Evolutionary conservation across 352 stramenopile genomes (phyloP).

Genomic region (Phytopythium vexans): DNA sequence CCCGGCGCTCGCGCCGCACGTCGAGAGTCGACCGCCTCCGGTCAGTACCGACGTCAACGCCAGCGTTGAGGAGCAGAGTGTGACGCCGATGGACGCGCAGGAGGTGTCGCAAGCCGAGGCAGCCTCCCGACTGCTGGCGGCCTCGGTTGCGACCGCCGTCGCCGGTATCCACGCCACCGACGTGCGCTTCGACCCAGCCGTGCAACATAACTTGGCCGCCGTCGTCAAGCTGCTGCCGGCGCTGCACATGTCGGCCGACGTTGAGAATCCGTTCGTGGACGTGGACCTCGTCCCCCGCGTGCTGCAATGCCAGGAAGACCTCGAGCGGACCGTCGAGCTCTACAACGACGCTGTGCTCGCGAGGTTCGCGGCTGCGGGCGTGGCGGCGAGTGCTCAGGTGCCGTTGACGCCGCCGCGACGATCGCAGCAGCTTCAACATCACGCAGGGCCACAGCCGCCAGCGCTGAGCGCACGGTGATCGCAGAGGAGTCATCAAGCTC

Average conservation of each 20-base stretch:
- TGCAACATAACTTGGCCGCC: slow-evolving; percentile 35
- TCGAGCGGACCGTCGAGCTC: slow-evolving; percentile 26
- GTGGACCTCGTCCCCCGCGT: slow-evolving; percentile 33
- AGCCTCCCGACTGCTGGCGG: slow-evolving; percentile 20
- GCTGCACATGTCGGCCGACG: slow-evolving; percentile 24
- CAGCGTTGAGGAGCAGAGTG: slow-evolving; percentile 4
- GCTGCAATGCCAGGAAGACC: slow-evolving; percentile 39
- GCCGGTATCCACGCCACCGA: slow-evolving; percentile 12
- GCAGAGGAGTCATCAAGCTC: background rate
- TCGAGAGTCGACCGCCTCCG: slow-evolving; percentile 6
- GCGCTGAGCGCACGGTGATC: slow-evolving; percentile 1
- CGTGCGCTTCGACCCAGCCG: slow-evolving; percentile 25
- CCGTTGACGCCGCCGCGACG: background rate
- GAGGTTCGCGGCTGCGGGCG: slow-evolving; percentile 6
- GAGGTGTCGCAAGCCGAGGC: slow-evolving; percentile 35
- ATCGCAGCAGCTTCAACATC: slow-evolving; percentile 6
- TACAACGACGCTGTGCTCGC: slow-evolving; percentile 43
- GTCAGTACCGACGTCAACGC: slow-evolving; percentile 10
- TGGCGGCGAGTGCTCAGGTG: background rate
- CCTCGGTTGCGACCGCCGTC: slow-evolving; percentile 13
- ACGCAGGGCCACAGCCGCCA: no score
- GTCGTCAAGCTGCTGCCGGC: slow-evolving; percentile 25
- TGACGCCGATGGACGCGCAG: slow-evolving; percentile 30
- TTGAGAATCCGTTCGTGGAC: slow-evolving; percentile 38
- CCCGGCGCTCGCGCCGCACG: slow-evolving; percentile 6